Base-by-base conservation (phyloP, 2,329 filamentous ascomycete genomes). In the Leptographium radiaticola region DNA sequence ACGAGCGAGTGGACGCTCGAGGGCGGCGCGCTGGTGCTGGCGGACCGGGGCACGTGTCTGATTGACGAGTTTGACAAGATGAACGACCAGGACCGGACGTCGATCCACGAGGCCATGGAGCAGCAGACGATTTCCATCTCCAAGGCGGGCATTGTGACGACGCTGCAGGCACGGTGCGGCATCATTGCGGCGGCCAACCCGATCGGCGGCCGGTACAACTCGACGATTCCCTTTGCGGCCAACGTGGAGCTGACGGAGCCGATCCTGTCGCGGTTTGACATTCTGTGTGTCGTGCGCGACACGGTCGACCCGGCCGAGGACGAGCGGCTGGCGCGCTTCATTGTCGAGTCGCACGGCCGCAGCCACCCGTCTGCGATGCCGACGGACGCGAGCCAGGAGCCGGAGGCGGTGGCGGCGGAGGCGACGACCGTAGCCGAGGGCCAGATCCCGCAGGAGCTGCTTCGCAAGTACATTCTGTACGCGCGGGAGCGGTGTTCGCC, bases 31-130 rank as follows among this genome's bases (percentile, higher is more conserved):
- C 76, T 98, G 12, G 93, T 98, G 63, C 80, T 98, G 54, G 93
- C 93, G 16, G 93, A 98, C 67, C 86, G 88, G 60, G 93, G 93
- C 43, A 95, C 89, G 16, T 97, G 93, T 64, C 76, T 98, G 34
- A 98, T 98, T 58, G 93, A 98, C 63, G 93, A 98, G 70, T 98
- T 98, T 63, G 93, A 98, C 79, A 98, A 98, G 77, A 98, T 98
- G 93, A 97, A 97, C 67, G 93, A 98, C 67, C 89, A 97, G 66
- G 93, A 98, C 68, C 83, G 93, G 59, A 97, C 93, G 1, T 95
- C 89, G 9, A 98, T 98, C 62, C 93, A 98, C 77, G 93, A 98
- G 75, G 93, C 93, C 56, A 98, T 98, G 93, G 93, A 98, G 70
- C 93, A 98, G 70, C 93, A 98, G 71, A 98, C 93, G 1, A 98